phyloP scores from a whole-genome alignment of 257 asterid genomes.

The Capsicum chinense region DNA sequence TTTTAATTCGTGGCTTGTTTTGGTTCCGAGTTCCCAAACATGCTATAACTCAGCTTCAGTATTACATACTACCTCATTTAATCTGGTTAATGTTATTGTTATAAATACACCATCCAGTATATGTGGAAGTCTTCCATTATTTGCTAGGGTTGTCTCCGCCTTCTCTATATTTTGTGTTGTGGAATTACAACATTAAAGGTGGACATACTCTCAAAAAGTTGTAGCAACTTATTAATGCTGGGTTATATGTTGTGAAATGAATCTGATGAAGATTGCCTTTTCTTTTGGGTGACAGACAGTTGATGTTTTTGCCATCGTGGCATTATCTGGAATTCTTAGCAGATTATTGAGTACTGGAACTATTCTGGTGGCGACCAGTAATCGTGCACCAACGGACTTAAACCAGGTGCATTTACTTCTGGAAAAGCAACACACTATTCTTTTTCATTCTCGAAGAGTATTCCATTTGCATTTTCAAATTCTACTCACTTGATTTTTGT shows the following conservation, averaged over 20 bases:
- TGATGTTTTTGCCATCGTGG: constrained; percentile 96
- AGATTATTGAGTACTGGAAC: constrained; percentile 93
- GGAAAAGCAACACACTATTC: background rate
- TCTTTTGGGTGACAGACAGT: constrained; percentile 68
- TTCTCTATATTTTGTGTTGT: constrained; percentile 22
- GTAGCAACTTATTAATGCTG: constrained; percentile 6
- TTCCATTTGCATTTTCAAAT: constrained; percentile 15
- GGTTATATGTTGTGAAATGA: constrained; percentile 4
- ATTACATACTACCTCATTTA: background rate
- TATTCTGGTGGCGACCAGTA: constrained; percentile 95
- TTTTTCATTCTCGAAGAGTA: constrained; percentile 7
- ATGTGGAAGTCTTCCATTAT: constrained; percentile 21
- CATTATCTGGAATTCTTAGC: constrained; percentile 93
- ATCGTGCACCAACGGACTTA: constrained; percentile 90
- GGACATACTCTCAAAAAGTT: constrained; percentile 7
- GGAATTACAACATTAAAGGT: constrained; percentile 3
- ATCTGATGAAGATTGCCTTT: constrained; percentile 4
- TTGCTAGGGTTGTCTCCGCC: background rate
- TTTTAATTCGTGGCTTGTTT: too few species aligned
- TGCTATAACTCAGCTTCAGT: constrained; percentile 5
- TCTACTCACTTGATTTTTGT: background rate
- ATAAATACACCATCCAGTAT: background rate
- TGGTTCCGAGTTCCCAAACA: too few species aligned
- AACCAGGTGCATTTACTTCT: constrained; percentile 65
- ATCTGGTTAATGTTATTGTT: background rate